Evolutionary conservation across 805 yeast species (phyloP).

Genomic region (Myxozyma neotropica): DNA sequence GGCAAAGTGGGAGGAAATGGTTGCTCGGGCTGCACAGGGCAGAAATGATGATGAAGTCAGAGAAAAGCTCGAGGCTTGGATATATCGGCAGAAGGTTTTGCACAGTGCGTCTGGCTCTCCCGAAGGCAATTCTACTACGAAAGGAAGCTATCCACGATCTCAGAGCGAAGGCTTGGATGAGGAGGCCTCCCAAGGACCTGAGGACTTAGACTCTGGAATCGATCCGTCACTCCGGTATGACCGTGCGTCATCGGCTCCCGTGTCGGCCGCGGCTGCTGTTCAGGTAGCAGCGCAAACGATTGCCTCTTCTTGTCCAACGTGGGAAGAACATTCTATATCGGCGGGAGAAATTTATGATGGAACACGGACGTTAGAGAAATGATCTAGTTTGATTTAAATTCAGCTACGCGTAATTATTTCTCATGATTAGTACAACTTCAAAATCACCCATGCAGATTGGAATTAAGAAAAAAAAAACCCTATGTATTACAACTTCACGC

Average conservation of each 20-base stretch:
- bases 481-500: neutral
- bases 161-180: neutral
- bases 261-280: conserved; percentile 7
- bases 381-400: conserved; percentile 46
- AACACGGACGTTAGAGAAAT: neutral
- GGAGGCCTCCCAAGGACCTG: neutral
- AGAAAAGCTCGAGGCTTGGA: conserved; percentile 16
- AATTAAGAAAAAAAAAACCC: neutral
- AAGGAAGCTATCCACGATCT: neutral
- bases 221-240: conserved; percentile 8
- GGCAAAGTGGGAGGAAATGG: conserved; percentile 4
- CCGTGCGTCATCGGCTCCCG: neutral
- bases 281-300: conserved; percentile 4
- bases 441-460: neutral
- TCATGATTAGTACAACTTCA: neutral
- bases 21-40: neutral
- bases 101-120: conserved; percentile 15
- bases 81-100: conserved; percentile 18
- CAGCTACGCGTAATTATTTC: neutral
- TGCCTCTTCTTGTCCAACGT: neutral
- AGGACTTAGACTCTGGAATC: conserved; percentile 1
- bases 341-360: neutral
- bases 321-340: neutral
- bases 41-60: conserved; percentile 10
- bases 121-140: neutral